Conservation (phyloP, 176 grass and related monocot genomes). For the Juncus effusus region DNA sequence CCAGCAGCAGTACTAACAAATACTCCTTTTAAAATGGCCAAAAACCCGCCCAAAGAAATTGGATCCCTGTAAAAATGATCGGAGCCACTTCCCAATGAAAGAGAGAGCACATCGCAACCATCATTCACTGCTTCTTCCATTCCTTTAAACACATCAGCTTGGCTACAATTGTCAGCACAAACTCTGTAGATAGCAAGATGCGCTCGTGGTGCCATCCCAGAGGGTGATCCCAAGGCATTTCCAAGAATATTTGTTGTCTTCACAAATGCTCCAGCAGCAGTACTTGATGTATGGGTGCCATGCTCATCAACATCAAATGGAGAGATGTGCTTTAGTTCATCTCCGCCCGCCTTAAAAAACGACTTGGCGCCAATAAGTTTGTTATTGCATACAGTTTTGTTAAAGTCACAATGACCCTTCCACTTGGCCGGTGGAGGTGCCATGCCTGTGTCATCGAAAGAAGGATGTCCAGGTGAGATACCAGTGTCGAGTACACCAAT, state of each 20-base stretch:
- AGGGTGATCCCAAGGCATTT: conserved; percentile 24
- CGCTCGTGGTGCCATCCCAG: conserved; percentile 31
- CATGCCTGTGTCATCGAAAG: conserved; percentile 48
- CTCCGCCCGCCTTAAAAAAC: conserved; percentile 48
- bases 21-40: conserved; percentile 42
- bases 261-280: conserved; percentile 30
- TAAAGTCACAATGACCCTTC: conserved; percentile 57
- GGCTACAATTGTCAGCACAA: conserved; percentile 29
- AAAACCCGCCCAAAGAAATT: conserved; percentile 43
- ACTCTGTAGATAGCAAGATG: conserved; percentile 40
- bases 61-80: conserved; percentile 43
- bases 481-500: conserved; percentile 63
- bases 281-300: conserved; percentile 40
- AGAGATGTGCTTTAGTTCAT: neutral
- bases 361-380: conserved; percentile 21
- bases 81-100: conserved; percentile 51
- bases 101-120: conserved; percentile 71
- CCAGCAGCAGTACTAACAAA: conserved; percentile 58
- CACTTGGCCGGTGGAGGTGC: conserved; percentile 51
- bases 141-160: conserved; percentile 54
- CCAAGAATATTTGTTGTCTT: neutral
- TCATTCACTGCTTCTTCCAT: conserved; percentile 70
- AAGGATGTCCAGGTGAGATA: conserved; percentile 57
- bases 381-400: conserved; percentile 46
- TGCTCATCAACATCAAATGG: conserved; percentile 20